phyloP scores from a whole-genome alignment of 495 filamentous ascomycete species.

The Penicillium robsamsonii region DNA sequence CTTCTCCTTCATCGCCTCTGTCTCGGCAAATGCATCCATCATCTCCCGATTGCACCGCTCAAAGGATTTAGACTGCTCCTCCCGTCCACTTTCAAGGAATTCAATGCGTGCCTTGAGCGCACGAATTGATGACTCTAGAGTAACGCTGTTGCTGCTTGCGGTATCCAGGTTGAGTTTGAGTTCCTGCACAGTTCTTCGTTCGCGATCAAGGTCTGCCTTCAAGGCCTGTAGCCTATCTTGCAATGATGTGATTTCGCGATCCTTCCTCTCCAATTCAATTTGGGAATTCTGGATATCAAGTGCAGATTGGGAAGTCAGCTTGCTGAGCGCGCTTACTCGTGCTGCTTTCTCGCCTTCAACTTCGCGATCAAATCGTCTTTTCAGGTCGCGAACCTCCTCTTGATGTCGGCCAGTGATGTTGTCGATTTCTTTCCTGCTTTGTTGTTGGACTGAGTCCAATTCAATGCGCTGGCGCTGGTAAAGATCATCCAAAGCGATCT shows the following conservation, averaged over 20 bases:
- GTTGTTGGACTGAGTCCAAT: constrained; percentile 40
- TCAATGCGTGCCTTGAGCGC: constrained; percentile 76
- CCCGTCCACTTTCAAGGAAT: constrained; percentile 82
- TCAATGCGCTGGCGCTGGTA: constrained; percentile 49
- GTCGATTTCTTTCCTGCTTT: constrained; percentile 43
- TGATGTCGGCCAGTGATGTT: constrained; percentile 43
- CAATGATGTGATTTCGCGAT: constrained; percentile 55
- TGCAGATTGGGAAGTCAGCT: constrained; percentile 58
- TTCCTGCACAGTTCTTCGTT: constrained; percentile 52
- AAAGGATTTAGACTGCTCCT: constrained; percentile 79
- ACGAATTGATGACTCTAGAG: constrained; percentile 69
- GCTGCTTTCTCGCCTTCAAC: constrained; percentile 62
- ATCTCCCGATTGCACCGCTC: constrained; percentile 72
- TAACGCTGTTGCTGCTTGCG: constrained; percentile 57
- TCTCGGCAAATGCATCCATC: constrained; percentile 69
- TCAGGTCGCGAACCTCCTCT: constrained; percentile 48
- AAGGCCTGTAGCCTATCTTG: constrained; percentile 51
- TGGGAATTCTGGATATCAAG: constrained; percentile 63
- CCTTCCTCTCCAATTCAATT: constrained; percentile 60
- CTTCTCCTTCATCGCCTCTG: constrained; percentile 71
- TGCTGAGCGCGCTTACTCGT: constrained; percentile 61
- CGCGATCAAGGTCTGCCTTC: constrained; percentile 61
- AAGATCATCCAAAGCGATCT: constrained; percentile 59
- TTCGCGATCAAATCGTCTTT: constrained; percentile 51
- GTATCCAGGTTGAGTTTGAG: constrained; percentile 64